Base-by-base conservation (phyloP, 2,329 filamentous ascomycete species). In the Xylaria arbuscula region DNA sequence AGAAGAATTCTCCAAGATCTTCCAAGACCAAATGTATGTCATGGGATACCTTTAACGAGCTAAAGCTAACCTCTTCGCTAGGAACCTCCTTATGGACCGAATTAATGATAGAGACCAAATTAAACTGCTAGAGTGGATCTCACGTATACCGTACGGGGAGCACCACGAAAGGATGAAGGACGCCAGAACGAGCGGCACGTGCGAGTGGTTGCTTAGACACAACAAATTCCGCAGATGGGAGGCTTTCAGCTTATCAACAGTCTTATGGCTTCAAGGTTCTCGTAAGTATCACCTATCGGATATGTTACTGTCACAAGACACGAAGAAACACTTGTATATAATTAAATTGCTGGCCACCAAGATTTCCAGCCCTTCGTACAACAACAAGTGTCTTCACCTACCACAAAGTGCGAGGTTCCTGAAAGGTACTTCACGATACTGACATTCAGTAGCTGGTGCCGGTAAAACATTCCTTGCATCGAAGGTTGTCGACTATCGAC, bases 391-490 rank as follows among this genome's bases (percentile, higher is more conserved):
- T 28, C 28, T 28, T 28, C 2, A 28, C 28, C 28, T 28, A 28
- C 28, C 28, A 3, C 28, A 3, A 28, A 28, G 28, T 28, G 28
- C 28, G 28, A 28, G 28, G 28, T 28, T 5, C 28, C 28, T 28
- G 28, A 28, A 2, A 28, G 28, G 2, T 28, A 24, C 24, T 28
- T 1, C 47, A 13, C 34, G 11, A 11, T 15, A 7, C 48, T 67
- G 24, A 60, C 32, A 13, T 56, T 11, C 11, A 3, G 15, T 55
- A 68, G 61, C 61, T 8, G 61, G 61, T 8, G 51, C 66, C 11
- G 56, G 66, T 17, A 68, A 68, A 45, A 64, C 66, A 3, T 64
- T 61, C 45, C 62, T 68, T 11, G 38, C 61, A 24, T 68, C 66
- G 3, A 64, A 53, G 19, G 40, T 68, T 6, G 53, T 68, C 34